A percentile compares a stretch with the other conserved stretches of the same genome.
phyloP scores from a whole-genome alignment of 2,329 filamentous ascomycete species.

The Arthrobotrys megalospora region DNA sequence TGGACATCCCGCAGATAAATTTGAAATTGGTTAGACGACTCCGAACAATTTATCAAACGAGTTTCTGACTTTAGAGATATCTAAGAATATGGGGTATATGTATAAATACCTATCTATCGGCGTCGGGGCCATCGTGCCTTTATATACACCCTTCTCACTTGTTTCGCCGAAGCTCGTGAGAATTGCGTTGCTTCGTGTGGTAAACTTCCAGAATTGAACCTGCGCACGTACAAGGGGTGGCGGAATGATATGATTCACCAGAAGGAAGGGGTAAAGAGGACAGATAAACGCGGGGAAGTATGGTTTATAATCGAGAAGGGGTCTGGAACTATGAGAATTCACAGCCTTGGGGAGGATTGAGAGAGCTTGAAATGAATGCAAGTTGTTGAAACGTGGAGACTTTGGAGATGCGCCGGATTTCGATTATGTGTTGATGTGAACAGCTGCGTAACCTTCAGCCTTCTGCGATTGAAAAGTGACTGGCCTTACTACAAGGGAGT shows the following conservation, averaged over 20 bases:
- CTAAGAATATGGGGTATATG: neutral
- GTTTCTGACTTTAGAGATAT: neutral
- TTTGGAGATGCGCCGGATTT: neutral
- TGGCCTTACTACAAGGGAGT: slow-evolving; percentile 2
- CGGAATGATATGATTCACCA: slow-evolving; percentile 17
- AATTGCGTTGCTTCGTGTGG: slow-evolving; percentile 20
- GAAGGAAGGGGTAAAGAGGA: slow-evolving; percentile 25
- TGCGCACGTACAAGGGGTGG: slow-evolving; percentile 7
- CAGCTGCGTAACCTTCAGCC: slow-evolving; percentile 26
- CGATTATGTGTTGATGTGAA: slow-evolving; percentile 35
- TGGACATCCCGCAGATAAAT: neutral
- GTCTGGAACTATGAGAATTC: slow-evolving; percentile 17
- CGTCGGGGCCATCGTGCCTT: slow-evolving; percentile 25
- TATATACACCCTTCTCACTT: neutral
- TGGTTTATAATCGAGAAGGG: slow-evolving; percentile 21
- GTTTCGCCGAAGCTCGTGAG: neutral
- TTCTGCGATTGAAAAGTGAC: neutral
- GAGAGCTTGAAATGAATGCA: neutral
- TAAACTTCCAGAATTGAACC: neutral
- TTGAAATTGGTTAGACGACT: neutral
- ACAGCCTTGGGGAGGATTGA: slow-evolving; percentile 5
- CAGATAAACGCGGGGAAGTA: slow-evolving; percentile 1
- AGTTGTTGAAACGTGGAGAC: slow-evolving; percentile 19
- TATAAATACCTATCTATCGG: slow-evolving; percentile 26
- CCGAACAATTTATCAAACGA: neutral